Base-by-base conservation (phyloP, 2,329 filamentous ascomycete species). In the Rutstroemia sydowiana region DNA sequence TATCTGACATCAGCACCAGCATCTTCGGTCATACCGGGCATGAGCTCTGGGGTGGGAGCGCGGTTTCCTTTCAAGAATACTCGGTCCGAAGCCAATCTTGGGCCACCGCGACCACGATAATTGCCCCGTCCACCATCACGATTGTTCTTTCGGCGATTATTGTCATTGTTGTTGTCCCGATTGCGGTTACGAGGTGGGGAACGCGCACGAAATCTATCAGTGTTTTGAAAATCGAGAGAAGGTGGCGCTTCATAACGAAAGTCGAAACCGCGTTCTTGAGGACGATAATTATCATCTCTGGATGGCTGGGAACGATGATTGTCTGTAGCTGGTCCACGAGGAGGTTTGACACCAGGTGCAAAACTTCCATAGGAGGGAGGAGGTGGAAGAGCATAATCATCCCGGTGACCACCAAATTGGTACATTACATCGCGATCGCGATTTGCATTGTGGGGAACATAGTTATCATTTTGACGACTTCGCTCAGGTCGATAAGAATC, bases 1-100 rank as follows among this genome's bases (percentile, higher is more conserved):
- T 77, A 85, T 41, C 75, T 81, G 11, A 73, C 72, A 45, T 51
- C 57, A 26, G 53, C 41, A n/a, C 46, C 52, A 41, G 56, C 50
- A 18, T 63, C 62, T 47, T 62, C 64, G 34, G 64, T 61, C 61
- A 68, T 67, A 36, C 64, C 64, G 21, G 60, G 54, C 64, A 68
- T 66, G 14, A 66, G 54, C 32, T 67, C 65, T 45, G 66, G 66
- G 5, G 66, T 68, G 18, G 64, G 65, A n/a, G 55, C 64, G 45
- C 66, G 64, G 40, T 66, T 67, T n/a, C 58, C 59, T 34, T 63
- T 60, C 10, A 68, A 55, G 39, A 68, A 67, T 1, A 60, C 63
- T 43, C 66, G 58, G 50, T 68, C 62, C 14, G 66, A 61, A 34
- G 66, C 63, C 43, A 60, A 45, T 59, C 61, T 58, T 42, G 57